Evolutionary conservation across 345 rosid genomes (phyloP), one percentile per base, ranked within the genome.

Genomic region (Pelargonium nanum): DNA sequence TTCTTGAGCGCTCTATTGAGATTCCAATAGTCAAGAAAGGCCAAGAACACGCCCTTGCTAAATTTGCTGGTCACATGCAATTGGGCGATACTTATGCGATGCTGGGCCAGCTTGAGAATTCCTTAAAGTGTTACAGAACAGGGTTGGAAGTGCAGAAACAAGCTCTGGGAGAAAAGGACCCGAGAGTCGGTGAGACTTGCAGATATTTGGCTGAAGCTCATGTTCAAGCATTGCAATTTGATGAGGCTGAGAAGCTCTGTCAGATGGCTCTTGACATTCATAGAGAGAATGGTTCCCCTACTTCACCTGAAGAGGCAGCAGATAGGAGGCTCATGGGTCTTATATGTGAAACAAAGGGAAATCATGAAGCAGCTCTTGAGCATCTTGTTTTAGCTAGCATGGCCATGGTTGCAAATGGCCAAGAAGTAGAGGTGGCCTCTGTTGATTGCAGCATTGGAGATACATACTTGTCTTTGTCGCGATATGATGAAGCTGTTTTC

Each of bases 241-340:
- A 84, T 23, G 91, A 87, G 63, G 94, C 96, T 53, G 74, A 84
- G 76, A 68, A 60, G 69, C 74, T 87, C 19, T 92, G 96, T 28
- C 75, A 77, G 61, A 76, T 73, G 75, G 94, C 97, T 60, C 86
- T 89, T 4, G 78, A 81, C 61, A 78, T 89, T 60, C 94, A 89
- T 61, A 76, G 59, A 59, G 85, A 82, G 69, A 86, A 72, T n/a
- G 81, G 88, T 25, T 70, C 74, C 23, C 82, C 94, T 7, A 73
- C 83, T 67, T 83, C 97, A 25, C 72, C 84, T 24, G 96, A 88
- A 61, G 98, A 92, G 76, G 95, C 91, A 0, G 93, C 89, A 3
- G 97, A 89, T 68, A 74, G 89, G 75, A 80, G 94, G 70, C 89
- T 92, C 24, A 87, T 92, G 98, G 98, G 98, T 53, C 88, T 92